Percentiles rank a stretch among this genome's conserved stretches.
Conservation (phyloP, 2,329 filamentous ascomycete species). For the Exophiala lecanii-corni region DNA sequence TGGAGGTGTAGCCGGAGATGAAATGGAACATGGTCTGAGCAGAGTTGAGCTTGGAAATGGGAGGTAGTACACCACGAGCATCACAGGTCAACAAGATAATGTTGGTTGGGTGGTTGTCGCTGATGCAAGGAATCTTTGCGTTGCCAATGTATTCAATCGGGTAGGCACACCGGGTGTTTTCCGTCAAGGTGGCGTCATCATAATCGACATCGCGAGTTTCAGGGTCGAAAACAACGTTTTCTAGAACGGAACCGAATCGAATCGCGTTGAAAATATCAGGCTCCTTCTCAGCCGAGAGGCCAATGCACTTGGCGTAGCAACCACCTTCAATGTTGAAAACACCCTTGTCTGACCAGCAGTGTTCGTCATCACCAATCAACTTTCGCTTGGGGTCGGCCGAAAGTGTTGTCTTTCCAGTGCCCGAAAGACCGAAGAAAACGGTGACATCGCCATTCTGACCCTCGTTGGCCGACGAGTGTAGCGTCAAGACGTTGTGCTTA, state of each 20-base stretch:
- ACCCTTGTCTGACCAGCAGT: slow-evolving; percentile 96
- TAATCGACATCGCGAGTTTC: slow-evolving; percentile 88
- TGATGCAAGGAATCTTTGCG: slow-evolving; percentile 96
- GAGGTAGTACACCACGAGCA: slow-evolving; percentile 91
- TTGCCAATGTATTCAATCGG: slow-evolving; percentile 99
- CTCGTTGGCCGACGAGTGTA: slow-evolving; percentile 98
- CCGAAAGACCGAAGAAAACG: slow-evolving; percentile 98
- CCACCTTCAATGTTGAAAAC: slow-evolving; percentile 99
- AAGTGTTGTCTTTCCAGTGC: slow-evolving; percentile 96
- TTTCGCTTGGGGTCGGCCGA: slow-evolving; percentile 95
- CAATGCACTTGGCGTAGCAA: slow-evolving; percentile 98
- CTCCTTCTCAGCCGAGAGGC: slow-evolving; percentile 96
- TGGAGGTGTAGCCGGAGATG: slow-evolving; percentile 99
- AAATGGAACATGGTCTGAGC: slow-evolving; percentile 99
- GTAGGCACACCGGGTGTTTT: slow-evolving; percentile 98
- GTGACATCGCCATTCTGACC: slow-evolving; percentile 92
- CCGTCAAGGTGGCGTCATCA: slow-evolving; percentile 88
- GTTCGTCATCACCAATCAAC: slow-evolving; percentile 97
- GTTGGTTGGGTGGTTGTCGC: slow-evolving; percentile 83
- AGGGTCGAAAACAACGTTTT: slow-evolving; percentile 98
- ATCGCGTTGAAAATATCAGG: slow-evolving; percentile 96
- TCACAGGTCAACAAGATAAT: slow-evolving; percentile 98
- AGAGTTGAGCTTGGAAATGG: slow-evolving; percentile 92
- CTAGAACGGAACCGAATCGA: slow-evolving; percentile 91
- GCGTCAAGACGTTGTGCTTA: slow-evolving; percentile 97